Evolutionary conservation across 2,329 filamentous ascomycete genomes (phyloP).

Genomic region (Dactylellina leptospora): DNA sequence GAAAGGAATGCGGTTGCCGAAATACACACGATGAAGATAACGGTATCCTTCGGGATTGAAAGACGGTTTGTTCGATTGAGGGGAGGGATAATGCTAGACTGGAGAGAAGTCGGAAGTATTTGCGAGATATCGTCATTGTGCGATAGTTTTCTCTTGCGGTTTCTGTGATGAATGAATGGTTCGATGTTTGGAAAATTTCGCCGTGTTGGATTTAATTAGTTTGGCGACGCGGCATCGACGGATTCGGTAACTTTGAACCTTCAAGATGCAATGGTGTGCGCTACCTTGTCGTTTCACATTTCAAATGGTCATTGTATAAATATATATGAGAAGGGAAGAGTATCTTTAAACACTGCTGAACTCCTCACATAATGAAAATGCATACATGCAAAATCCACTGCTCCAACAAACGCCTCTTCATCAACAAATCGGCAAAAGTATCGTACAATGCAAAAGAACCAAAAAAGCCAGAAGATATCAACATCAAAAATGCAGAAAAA

Average conservation of each 20-base stretch:
- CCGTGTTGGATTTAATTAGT: conserved; percentile 29
- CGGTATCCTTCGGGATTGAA: conserved; percentile 35
- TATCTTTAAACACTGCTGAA: not conserved
- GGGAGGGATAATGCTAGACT: conserved; percentile 16
- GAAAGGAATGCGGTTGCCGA: not conserved
- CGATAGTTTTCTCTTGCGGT: not conserved
- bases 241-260: conserved; percentile 5
- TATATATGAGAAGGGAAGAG: too few species aligned
- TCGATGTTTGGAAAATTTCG: conserved; percentile 27
- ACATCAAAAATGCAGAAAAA: conserved; percentile 10
- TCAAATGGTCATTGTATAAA: not conserved
- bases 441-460: not conserved
- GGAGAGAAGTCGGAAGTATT: conserved; percentile 29
- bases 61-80: conserved; percentile 22
- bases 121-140: conserved; percentile 30
- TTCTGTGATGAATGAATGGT: not conserved
- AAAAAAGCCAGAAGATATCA: not conserved
- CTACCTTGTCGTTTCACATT: not conserved
- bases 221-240: not conserved
- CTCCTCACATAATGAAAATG: too few species aligned
- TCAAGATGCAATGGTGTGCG: not conserved
- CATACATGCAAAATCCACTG: conserved; percentile 11
- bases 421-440: not conserved
- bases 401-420: conserved; percentile 35
- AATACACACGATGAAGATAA: conserved; percentile 40